Base-by-base conservation (phyloP, 2,329 filamentous ascomycete species). In the Diaporthe aspalathi region DNA sequence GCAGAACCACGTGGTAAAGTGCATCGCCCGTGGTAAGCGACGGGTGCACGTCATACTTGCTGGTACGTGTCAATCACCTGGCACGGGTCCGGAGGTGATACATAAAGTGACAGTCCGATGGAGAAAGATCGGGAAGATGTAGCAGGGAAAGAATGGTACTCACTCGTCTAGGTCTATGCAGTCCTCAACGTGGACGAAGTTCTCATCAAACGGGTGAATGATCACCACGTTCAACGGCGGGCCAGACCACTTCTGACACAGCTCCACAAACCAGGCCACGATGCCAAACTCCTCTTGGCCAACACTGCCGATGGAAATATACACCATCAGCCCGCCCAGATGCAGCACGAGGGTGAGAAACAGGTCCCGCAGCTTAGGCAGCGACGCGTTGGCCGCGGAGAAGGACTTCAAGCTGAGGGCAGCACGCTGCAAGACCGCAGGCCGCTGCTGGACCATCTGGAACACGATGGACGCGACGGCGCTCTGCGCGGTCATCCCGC, bases 21-120 rank as follows among this genome's bases (percentile, higher is more conserved):
- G 76, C 76, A 50, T 78, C 77, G n/a, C 76, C 77, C 2, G 76
- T 77, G 32, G 75, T 76, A 14, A 78, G 74, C 8, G 74, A 75
- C 32, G 77, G 76, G 24, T 78, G 77, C 2, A 78, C 76, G 60
- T 78, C 77, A 53, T 78, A 77, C 52, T 76, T 73, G n/a, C 35
- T 38, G 12, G 35, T 12, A 7, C 35, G 6, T 38, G 35, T 38
- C 12, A 38, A 12, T 12, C 9, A 12, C 7, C 35, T 7, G 6
- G 2, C 11, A 38, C 35, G 11, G 35, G 35, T 38, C 35, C 35
- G 2, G 12, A 38, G 2, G 12, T 38, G 35, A 38, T 12, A 38
- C 35, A 38, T 38, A 9, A 7, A 9, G 35, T 5, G 12, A 38
- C 35, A 38, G 2, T 9, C 35, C 35, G 35, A 38, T 5, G 35